A percentile compares a stretch with the other conserved stretches of the same genome.
Evolutionary conservation across 2,329 filamentous ascomycete genomes (phyloP).

Genomic region (Scedosporium apiospermum): DNA sequence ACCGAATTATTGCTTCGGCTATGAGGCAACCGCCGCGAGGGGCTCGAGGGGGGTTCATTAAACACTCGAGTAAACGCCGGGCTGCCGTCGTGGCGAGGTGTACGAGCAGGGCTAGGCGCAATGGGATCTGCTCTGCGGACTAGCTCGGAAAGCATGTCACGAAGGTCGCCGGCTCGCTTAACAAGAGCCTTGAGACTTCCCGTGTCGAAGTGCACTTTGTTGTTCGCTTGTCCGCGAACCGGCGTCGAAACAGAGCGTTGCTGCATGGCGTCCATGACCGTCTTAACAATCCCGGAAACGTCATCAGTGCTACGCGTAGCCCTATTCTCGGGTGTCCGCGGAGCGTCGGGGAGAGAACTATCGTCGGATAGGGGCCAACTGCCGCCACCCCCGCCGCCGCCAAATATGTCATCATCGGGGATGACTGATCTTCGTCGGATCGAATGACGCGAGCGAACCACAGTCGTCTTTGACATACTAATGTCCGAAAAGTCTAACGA

Average conservation of each 20-base stretch:
- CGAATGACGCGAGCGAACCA: conserved; percentile 43
- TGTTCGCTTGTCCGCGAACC: conserved; percentile 25
- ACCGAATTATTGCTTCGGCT: conserved; percentile 46
- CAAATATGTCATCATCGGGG: conserved; percentile 59
- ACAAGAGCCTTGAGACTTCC: conserved; percentile 60
- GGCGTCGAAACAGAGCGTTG: conserved; percentile 37
- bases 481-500: conserved; percentile 31
- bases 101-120: conserved; percentile 44
- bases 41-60: conserved; percentile 49
- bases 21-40: conserved; percentile 39
- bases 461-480: conserved; percentile 37
- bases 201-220: conserved; percentile 57
- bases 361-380: conserved; percentile 14
- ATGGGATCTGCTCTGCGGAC: conserved; percentile 50
- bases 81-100: conserved; percentile 46
- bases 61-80: conserved; percentile 61
- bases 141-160: conserved; percentile 49
- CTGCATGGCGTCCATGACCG: conserved; percentile 56
- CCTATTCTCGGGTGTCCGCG: conserved; percentile 29
- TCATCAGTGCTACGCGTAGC: conserved; percentile 22
- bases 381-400: conserved; percentile 30
- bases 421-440: conserved; percentile 52
- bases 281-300: conserved; percentile 43
- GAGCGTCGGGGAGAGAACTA: conserved; percentile 34
- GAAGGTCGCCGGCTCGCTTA: conserved; percentile 49